phyloP scores from a whole-genome alignment of 2,329 filamentous ascomycete species.

The Phaeosphaeriaceae sp. region DNA sequence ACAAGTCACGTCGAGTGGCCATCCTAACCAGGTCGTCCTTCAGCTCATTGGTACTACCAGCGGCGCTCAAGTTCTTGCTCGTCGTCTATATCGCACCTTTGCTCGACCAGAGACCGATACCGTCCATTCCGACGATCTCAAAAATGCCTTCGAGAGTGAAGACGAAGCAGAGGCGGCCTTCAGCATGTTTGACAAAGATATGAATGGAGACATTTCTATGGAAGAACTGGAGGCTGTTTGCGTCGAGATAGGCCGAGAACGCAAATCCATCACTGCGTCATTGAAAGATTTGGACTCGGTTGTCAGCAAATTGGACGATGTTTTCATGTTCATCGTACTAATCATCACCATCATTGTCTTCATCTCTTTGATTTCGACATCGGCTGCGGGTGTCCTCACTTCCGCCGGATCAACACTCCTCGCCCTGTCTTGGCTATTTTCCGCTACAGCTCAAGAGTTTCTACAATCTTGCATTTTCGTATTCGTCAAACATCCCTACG shows the following conservation, averaged over 20 bases:
- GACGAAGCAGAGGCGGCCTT: slow-evolving; percentile 92
- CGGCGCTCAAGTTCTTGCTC: slow-evolving; percentile 82
- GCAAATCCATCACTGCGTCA: slow-evolving; percentile 93
- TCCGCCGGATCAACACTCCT: slow-evolving; percentile 88
- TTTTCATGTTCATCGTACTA: slow-evolving; percentile 85
- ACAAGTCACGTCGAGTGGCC: slow-evolving; percentile 68
- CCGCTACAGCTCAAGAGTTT: slow-evolving; percentile 92
- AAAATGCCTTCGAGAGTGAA: slow-evolving; percentile 76
- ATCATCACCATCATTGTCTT: slow-evolving; percentile 85
- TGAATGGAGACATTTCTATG: slow-evolving; percentile 96
- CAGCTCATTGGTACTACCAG: slow-evolving; percentile 74
- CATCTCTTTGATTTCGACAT: slow-evolving; percentile 85
- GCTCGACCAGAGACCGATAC: slow-evolving; percentile 76
- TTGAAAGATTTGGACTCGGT: slow-evolving; percentile 95
- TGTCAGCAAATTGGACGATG: slow-evolving; percentile 84
- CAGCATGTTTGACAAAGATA: slow-evolving; percentile 90
- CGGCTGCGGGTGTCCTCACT: slow-evolving; percentile 87
- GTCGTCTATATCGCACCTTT: slow-evolving; percentile 87
- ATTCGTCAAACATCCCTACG: slow-evolving; percentile 96
- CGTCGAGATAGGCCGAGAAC: slow-evolving; percentile 91
- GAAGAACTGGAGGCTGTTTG: slow-evolving; percentile 92
- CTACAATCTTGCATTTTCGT: slow-evolving; percentile 93
- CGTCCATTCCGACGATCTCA: slow-evolving; percentile 78
- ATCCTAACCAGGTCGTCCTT: slow-evolving; percentile 83
- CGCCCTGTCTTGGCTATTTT: slow-evolving; percentile 90